Conservation (phyloP, 2,329 filamentous ascomycete genomes). For the Teratosphaeria epicoccoides region DNA sequence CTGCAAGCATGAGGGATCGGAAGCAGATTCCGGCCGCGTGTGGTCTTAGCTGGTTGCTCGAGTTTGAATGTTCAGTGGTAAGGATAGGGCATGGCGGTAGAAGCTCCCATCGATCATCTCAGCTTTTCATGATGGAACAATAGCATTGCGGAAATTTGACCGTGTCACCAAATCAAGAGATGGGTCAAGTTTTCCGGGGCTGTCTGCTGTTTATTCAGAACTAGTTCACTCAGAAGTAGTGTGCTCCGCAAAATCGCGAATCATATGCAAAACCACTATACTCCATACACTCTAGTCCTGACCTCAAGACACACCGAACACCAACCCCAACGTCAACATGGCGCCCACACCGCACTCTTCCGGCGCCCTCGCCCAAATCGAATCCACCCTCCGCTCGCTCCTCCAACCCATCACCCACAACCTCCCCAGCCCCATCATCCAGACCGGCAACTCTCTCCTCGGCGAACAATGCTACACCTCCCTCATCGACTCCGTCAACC, state of each 20-base stretch:
- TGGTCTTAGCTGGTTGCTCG: too few species aligned
- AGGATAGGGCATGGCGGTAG: too few species aligned
- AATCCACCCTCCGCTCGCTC: slow-evolving; percentile 32
- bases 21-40: too few species aligned
- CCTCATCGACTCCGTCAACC: slow-evolving; percentile 73
- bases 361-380: slow-evolving; percentile 20
- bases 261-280: not conserved
- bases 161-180: too few species aligned
- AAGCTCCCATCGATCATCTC: too few species aligned
- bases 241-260: not conserved
- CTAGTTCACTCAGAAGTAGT: too few species aligned
- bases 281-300: not conserved
- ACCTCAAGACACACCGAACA: not conserved
- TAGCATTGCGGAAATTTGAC: too few species aligned
- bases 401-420: slow-evolving; percentile 37
- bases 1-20: too few species aligned
- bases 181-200: too few species aligned
- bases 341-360: not conserved
- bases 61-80: too few species aligned
- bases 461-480: slow-evolving; percentile 76
- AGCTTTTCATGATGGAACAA: too few species aligned
- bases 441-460: slow-evolving; percentile 68
- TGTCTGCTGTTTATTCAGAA: too few species aligned
- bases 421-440: slow-evolving; percentile 58
- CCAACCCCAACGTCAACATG: not conserved